Evolutionary conservation across 805 yeast species (phyloP).

Genomic region (Wickerhamomyces bisporus): DNA sequence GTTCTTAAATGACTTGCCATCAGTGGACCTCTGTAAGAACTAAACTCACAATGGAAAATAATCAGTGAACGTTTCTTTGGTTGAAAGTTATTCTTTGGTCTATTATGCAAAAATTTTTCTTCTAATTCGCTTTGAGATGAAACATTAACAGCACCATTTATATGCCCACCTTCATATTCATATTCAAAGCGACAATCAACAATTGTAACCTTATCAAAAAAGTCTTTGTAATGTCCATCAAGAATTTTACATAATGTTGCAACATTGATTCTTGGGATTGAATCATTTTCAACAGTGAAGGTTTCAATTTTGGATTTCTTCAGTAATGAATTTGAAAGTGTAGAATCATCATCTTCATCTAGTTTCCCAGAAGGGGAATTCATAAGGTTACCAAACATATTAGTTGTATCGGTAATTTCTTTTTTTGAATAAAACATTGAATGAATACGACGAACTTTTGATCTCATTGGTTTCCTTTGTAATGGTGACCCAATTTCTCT

Average conservation of each 20-base stretch:
- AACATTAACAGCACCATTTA: slow-evolving; percentile 74
- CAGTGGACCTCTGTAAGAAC: slow-evolving; percentile 88
- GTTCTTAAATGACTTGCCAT: slow-evolving; percentile 84
- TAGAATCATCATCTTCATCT: slow-evolving; percentile 10
- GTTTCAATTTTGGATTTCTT: slow-evolving; percentile 34
- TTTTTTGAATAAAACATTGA: slow-evolving; percentile 62
- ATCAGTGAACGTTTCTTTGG: slow-evolving; percentile 41
- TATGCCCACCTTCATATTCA: slow-evolving; percentile 92
- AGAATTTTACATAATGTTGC: slow-evolving; percentile 53
- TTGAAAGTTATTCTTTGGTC: slow-evolving; percentile 11
- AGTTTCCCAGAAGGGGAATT: slow-evolving; percentile 12
- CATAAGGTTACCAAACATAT: slow-evolving; percentile 25
- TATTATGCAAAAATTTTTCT: slow-evolving; percentile 36
- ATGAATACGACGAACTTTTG: slow-evolving; percentile 55
- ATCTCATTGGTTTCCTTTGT: slow-evolving; percentile 27
- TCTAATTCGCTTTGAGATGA: slow-evolving; percentile 69
- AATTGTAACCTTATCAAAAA: slow-evolving; percentile 40
- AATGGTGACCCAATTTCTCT: slow-evolving; percentile 36
- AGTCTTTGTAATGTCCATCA: slow-evolving; percentile 45
- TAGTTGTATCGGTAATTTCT: slow-evolving; percentile 36
- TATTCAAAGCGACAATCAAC: slow-evolving; percentile 91
- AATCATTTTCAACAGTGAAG: slow-evolving; percentile 45
- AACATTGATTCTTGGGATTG: slow-evolving; percentile 64
- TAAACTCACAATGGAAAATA: slow-evolving; percentile 92
- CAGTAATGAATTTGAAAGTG: slow-evolving; percentile 13